Evolutionary conservation across 306 rosid genomes (phyloP).

Genomic region (Glycine latifolia): DNA sequence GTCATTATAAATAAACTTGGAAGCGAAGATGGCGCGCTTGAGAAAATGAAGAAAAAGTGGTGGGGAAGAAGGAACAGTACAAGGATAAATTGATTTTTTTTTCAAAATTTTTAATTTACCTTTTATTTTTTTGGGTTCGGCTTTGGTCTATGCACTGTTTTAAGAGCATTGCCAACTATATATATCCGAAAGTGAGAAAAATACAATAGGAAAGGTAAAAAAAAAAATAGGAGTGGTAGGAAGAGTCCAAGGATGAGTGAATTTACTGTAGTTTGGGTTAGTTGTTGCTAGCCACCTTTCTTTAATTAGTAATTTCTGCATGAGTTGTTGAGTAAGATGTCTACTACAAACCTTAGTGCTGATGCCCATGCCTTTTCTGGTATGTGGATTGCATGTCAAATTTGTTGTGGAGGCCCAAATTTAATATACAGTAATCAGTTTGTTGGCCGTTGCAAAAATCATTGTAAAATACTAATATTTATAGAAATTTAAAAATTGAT

Average conservation of each 20-base stretch:
- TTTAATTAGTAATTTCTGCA: constrained; percentile 31
- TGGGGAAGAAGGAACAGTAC: constrained; percentile 97
- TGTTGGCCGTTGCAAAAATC: background rate
- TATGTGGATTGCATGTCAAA: background rate
- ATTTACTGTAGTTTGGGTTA: constrained; percentile 37
- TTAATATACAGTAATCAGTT: constrained; percentile 1
- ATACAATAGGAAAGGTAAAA: constrained; percentile 36
- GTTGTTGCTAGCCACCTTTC: constrained; percentile 52
- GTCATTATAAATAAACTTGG: constrained; percentile 83
- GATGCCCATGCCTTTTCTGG: background rate
- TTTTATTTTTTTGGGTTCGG: background rate
- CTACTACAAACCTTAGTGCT: constrained; percentile 9
- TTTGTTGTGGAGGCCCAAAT: constrained; percentile 15
- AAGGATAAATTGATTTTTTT: constrained; percentile 61
- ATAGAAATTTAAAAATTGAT: constrained; percentile 29
- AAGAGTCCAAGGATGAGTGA: constrained; percentile 18
- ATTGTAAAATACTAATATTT: constrained; percentile 36
- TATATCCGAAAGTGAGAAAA: constrained; percentile 40
- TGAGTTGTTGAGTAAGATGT: constrained; percentile 34
- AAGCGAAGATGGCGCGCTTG: constrained; percentile 70
- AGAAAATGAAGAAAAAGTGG: constrained; percentile 80
- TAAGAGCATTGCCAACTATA: constrained; percentile 42
- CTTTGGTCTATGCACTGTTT: constrained; percentile 50
- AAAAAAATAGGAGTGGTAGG: constrained; percentile 35
- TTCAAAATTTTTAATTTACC: background rate